phyloP scores from a whole-genome alignment of 2,329 filamentous ascomycete genomes.

The Ceratocystis colombiana region DNA sequence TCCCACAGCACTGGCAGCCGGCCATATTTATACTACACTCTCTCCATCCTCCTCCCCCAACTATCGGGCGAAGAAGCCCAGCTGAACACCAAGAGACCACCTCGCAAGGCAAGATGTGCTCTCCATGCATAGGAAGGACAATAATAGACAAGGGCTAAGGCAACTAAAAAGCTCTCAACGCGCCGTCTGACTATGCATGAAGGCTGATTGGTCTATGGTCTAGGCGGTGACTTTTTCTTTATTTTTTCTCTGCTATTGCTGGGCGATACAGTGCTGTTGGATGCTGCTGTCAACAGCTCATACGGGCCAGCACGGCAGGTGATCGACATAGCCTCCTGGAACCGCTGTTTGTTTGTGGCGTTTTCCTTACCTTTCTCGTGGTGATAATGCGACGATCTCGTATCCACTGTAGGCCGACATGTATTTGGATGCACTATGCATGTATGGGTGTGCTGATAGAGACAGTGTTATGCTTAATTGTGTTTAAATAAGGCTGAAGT shows the following conservation, averaged over 20 bases:
- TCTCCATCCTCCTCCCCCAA: background rate
- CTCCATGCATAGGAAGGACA: no score
- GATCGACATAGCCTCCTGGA: background rate
- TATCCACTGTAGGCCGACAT: background rate
- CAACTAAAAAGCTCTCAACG: background rate
- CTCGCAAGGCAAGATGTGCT: background rate
- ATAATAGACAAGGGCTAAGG: background rate
- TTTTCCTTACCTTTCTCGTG: background rate
- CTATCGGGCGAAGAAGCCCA: background rate
- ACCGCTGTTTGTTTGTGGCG: background rate
- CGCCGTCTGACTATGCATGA: constrained; percentile 2
- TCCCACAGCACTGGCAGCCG: background rate
- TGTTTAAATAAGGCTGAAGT: background rate
- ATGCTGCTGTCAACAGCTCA: background rate
- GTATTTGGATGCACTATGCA: constrained; percentile 9
- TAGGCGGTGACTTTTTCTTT: background rate
- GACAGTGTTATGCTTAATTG: constrained; percentile 8
- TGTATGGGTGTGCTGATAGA: constrained; percentile 2
- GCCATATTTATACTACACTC: constrained; percentile 6
- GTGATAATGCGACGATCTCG: constrained; percentile 9
- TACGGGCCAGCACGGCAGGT: background rate
- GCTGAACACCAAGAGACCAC: background rate
- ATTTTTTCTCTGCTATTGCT: no score
- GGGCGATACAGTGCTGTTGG: background rate
- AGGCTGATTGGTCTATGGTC: background rate